These are phyloP conservation scores for Calendula officinalis DNA, from an alignment of 129 eudicot genomes.

Conservation along the genomic window DNA sequence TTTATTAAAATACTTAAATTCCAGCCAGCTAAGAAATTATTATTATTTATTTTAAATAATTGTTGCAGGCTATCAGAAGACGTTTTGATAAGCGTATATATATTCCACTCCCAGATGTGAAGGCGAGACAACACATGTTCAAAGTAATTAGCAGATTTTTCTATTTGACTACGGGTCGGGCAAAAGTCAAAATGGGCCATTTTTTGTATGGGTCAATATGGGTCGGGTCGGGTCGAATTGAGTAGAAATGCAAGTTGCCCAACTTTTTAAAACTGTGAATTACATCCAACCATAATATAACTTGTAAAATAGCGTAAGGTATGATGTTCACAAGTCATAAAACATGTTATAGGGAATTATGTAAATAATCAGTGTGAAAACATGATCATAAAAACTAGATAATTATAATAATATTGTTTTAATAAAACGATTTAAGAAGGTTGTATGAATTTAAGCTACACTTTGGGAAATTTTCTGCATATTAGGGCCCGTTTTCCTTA, in stretches of 20 bases:
- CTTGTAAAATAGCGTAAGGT: no score
- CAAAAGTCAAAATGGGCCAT: background rate
- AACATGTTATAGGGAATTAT: no score
- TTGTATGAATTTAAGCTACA: background rate
- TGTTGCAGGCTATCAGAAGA: slow-evolving; percentile 70
- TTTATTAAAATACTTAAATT: background rate
- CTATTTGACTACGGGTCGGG: background rate
- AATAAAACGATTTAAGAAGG: no score
- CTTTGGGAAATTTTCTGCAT: background rate
- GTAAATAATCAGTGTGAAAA: no score
- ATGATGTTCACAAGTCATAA: no score
- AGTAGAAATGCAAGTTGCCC: no score
- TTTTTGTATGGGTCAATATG: background rate
- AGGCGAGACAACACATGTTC: slow-evolving; percentile 95
- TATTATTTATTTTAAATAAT: background rate
- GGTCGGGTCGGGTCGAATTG: background rate
- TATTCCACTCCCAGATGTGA: slow-evolving; percentile 89
- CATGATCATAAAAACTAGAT: no score
- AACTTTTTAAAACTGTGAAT: no score
- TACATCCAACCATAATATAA: no score
- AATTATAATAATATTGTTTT: no score
- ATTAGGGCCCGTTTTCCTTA: no score
- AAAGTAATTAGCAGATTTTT: slow-evolving; percentile 42
- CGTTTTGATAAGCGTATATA: slow-evolving; percentile 27
- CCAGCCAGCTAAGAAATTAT: background rate